phyloP scores from a whole-genome alignment of 495 filamentous ascomycete species.

The Tuber umbilicatum region DNA sequence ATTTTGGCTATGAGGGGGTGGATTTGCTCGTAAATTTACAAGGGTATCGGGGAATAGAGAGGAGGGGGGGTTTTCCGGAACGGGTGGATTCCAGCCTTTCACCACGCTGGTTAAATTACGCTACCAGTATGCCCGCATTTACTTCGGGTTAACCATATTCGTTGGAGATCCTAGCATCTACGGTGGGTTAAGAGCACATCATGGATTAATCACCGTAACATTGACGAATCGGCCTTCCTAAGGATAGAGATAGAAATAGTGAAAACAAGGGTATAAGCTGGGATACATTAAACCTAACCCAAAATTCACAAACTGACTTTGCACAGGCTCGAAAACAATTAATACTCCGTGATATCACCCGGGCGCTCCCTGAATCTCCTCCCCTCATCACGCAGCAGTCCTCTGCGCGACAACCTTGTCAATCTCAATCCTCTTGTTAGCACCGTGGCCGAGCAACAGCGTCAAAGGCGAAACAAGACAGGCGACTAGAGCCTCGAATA shows the following conservation, averaged over 20 bases:
- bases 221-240: not conserved
- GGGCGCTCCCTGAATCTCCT: not conserved
- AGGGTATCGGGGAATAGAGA: too few species aligned
- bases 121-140: not conserved
- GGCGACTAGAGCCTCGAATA: constrained; percentile 70
- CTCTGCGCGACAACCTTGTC: constrained; percentile 43
- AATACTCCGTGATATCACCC: not conserved
- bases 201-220: not conserved
- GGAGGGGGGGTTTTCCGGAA: too few species aligned
- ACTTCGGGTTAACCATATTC: not conserved
- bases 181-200: not conserved
- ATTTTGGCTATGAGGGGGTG: too few species aligned
- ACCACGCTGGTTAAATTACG: not conserved
- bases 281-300: not conserved
- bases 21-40: too few species aligned
- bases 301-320: not conserved
- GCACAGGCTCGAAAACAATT: not conserved
- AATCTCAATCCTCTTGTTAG: constrained; percentile 54
- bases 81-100: too few species aligned
- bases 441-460: constrained; percentile 57
- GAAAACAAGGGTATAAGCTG: not conserved
- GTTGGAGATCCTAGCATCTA: not conserved
- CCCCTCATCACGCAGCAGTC: not conserved
- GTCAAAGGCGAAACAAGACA: constrained; percentile 60
- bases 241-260: not conserved